phyloP scores from a whole-genome alignment of 768 basidiomycete species.

The Mycena polygramma region DNA sequence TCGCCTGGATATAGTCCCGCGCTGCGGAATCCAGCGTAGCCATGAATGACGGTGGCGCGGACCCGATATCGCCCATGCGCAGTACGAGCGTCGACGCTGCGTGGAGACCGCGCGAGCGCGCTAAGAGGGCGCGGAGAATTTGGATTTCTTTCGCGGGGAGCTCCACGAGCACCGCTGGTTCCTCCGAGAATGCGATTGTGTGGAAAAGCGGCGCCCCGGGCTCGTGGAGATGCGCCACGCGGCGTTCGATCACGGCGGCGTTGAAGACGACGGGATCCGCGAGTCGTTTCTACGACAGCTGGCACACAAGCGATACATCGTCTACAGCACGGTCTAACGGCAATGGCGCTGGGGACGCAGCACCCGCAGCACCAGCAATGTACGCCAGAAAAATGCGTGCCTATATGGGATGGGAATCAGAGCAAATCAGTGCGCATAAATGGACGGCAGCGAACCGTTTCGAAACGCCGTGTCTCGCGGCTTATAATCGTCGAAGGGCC shows the following conservation, averaged over 20 bases:
- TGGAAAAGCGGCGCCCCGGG: too few relatives aligned
- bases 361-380: not conserved
- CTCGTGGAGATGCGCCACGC: slow-evolving; percentile 27
- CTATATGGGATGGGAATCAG: slow-evolving; percentile 31
- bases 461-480: slow-evolving; percentile 34
- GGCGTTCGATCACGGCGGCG: slow-evolving; percentile 35
- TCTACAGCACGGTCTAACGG: slow-evolving; percentile 36
- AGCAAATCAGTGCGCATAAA: not conserved
- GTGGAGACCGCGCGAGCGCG: not conserved
- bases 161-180: too few relatives aligned
- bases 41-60: slow-evolving; percentile 25
- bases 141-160: too few relatives aligned
- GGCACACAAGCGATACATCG: not conserved
- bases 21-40: slow-evolving; percentile 38
- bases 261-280: slow-evolving; percentile 39
- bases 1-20: slow-evolving; percentile 40
- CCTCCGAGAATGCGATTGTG: too few relatives aligned
- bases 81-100: slow-evolving; percentile 14
- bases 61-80: slow-evolving; percentile 26
- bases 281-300: slow-evolving; percentile 23
- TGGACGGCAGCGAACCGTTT: slow-evolving; percentile 30
- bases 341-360: not conserved
- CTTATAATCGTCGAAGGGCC: slow-evolving; percentile 34
- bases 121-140: not conserved
- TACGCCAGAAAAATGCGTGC: slow-evolving; percentile 34